These are phyloP conservation scores for Podila verticillata DNA, from an alignment of 192 early-diverging fungal genomes.

Conservation along the genomic window DNA sequence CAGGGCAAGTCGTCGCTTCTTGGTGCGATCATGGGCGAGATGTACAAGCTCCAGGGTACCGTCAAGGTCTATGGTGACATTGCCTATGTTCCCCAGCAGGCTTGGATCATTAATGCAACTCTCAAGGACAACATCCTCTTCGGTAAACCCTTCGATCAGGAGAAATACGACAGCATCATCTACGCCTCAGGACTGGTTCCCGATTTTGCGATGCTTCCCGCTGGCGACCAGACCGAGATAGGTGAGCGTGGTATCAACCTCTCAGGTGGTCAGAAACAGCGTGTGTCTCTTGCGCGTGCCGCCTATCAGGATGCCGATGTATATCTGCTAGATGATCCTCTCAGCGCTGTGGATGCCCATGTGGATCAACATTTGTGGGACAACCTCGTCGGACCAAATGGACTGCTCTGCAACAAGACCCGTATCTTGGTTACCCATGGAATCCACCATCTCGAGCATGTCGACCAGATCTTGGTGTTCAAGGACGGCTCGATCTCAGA, in stretches of 20 bases:
- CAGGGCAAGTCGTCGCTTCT: slow-evolving; percentile 64
- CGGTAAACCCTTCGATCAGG: slow-evolving; percentile 77
- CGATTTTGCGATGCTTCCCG: slow-evolving; percentile 86
- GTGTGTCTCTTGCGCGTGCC: slow-evolving; percentile 70
- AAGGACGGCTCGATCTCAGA: slow-evolving; percentile 75
- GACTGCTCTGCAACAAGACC: slow-evolving; percentile 80
- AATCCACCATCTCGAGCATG: slow-evolving; percentile 76
- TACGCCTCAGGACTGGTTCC: slow-evolving; percentile 80
- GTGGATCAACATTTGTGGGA: slow-evolving; percentile 81
- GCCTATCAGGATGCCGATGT: slow-evolving; percentile 89
- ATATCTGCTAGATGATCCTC: slow-evolving; percentile 59
- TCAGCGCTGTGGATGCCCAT: slow-evolving; percentile 72
- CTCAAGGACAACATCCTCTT: slow-evolving; percentile 92
- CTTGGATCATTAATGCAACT: slow-evolving; percentile 96
- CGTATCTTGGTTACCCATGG: slow-evolving; percentile 86
- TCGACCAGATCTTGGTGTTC: slow-evolving; percentile 76
- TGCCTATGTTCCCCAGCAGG: slow-evolving; percentile 69
- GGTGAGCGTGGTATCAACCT: slow-evolving; percentile 91
- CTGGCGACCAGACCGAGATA: slow-evolving; percentile 90
- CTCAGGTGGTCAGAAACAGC: slow-evolving; percentile 91
- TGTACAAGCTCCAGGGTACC: slow-evolving; percentile 70
- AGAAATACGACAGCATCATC: slow-evolving; percentile 79
- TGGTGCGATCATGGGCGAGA: slow-evolving; percentile 81
- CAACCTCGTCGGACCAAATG: slow-evolving; percentile 83
- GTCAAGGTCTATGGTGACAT: slow-evolving; percentile 69